A percentile compares a stretch with the other conserved stretches of the same genome.
These are phyloP conservation scores for Zygnema circumcarinatum DNA, from an alignment of 139 green algal species.

Conservation along the genomic window DNA sequence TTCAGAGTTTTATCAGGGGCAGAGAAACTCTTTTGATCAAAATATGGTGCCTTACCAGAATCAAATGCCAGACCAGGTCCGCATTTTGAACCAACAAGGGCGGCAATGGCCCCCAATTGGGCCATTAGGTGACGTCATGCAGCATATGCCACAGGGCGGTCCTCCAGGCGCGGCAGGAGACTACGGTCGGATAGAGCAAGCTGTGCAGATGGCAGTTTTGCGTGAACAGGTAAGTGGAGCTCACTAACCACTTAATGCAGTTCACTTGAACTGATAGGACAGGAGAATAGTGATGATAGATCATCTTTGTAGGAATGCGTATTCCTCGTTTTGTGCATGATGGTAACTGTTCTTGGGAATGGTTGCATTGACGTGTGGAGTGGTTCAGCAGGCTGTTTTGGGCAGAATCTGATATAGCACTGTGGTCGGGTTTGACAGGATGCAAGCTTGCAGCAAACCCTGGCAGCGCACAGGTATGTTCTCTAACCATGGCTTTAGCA, in stretches of 20 bases:
- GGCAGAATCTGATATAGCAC: no score
- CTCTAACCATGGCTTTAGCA: not conserved
- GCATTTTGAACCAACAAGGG: not conserved
- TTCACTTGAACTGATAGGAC: not conserved
- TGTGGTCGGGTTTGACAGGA: not conserved
- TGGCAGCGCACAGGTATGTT: not conserved
- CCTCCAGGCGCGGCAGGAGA: not conserved
- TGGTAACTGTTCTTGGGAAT: no score
- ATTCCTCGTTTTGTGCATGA: no score
- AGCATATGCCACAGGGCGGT: not conserved
- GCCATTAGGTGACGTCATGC: not conserved
- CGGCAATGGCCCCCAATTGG: not conserved
- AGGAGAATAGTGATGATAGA: no score
- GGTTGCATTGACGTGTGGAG: no score
- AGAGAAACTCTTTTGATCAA: not conserved
- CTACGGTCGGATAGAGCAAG: not conserved
- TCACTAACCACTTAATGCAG: not conserved
- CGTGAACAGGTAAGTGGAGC: slow-evolving; percentile 4
- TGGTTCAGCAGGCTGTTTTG: no score
- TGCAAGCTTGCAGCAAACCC: not conserved
- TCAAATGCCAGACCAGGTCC: not conserved
- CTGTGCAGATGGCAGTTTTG: not conserved
- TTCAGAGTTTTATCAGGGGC: not conserved
- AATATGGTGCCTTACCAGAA: not conserved
- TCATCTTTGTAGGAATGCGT: no score